phyloP scores from a whole-genome alignment of 805 yeast genomes.

The Candida multigemmis region DNA sequence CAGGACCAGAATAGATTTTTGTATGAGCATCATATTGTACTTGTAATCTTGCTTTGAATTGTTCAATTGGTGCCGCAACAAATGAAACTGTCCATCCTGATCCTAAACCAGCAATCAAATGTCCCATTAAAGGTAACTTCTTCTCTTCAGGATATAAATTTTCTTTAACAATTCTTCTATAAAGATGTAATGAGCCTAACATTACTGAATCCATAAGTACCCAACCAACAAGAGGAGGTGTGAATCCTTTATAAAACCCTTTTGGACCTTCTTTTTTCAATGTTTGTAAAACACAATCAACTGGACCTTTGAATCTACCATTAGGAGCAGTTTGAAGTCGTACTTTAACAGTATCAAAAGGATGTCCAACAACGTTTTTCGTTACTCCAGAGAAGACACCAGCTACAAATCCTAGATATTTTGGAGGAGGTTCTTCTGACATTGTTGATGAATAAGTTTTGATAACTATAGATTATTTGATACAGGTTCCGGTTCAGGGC shows the following conservation, averaged over 20 bases:
- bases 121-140: slow-evolving; percentile 67
- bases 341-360: slow-evolving; percentile 86
- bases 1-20: slow-evolving; percentile 65
- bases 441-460: too few species aligned
- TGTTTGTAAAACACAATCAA: slow-evolving; percentile 73
- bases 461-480: too few species aligned
- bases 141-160: slow-evolving; percentile 51
- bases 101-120: slow-evolving; percentile 67
- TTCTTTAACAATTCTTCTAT: slow-evolving; percentile 59
- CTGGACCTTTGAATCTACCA: slow-evolving; percentile 65
- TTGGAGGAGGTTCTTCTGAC: slow-evolving; percentile 42
- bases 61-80: slow-evolving; percentile 94
- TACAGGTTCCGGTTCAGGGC: too few species aligned
- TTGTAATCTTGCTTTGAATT: slow-evolving; percentile 80
- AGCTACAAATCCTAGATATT: slow-evolving; percentile 71
- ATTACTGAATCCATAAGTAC: slow-evolving; percentile 87
- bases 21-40: slow-evolving; percentile 78
- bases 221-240: slow-evolving; percentile 93
- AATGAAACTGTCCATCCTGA: slow-evolving; percentile 89
- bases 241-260: slow-evolving; percentile 84
- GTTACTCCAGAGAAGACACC: slow-evolving; percentile 84
- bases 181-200: slow-evolving; percentile 79
- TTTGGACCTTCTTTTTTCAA: slow-evolving; percentile 62
- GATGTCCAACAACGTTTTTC: slow-evolving; percentile 87
- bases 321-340: slow-evolving; percentile 62